These are phyloP conservation scores for Xylariaceae sp. DNA, from an alignment of 2,329 filamentous ascomycete species.

Conservation along the genomic window DNA sequence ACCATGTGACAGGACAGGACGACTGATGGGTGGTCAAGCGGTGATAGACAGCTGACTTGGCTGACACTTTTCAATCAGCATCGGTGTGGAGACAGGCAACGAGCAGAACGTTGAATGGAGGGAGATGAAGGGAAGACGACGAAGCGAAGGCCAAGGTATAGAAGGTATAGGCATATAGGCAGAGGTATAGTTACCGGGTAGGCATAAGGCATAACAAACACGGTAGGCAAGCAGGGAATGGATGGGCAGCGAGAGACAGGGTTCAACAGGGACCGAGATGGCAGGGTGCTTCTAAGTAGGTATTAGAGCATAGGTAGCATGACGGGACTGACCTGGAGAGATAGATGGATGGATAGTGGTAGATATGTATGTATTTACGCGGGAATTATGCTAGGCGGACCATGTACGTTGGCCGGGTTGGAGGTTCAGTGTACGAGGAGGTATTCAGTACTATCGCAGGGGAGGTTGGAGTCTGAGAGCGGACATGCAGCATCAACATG, in stretches of 20 bases:
- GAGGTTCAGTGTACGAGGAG: background rate
- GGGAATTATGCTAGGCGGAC: constrained; percentile 3
- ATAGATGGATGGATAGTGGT: constrained; percentile 5
- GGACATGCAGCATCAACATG: constrained; percentile 5
- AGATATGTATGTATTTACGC: background rate
- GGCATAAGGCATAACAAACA: background rate
- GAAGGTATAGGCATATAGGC: background rate
- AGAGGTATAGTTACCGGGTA: background rate
- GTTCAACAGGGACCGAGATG: background rate
- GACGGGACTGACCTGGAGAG: constrained; percentile 3
- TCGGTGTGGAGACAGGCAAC: constrained; percentile 1
- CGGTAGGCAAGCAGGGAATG: constrained; percentile 10
- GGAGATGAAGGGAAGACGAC: constrained; percentile 2
- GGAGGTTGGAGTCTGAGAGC: constrained; percentile 2
- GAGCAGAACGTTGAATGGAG: background rate
- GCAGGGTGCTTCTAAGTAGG: no score
- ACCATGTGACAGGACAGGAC: constrained; percentile 2
- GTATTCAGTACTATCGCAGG: constrained; percentile 1
- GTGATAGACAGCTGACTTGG: constrained; percentile 1
- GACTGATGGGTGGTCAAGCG: constrained; percentile 2
- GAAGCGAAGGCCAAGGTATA: background rate
- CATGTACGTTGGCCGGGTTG: constrained; percentile 8
- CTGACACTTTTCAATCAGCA: constrained; percentile 10
- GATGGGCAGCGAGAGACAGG: constrained; percentile 4
- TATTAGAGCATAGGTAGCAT: background rate